Conservation (phyloP, 169 alveolate genomes). For the Babesia ovata region DNA sequence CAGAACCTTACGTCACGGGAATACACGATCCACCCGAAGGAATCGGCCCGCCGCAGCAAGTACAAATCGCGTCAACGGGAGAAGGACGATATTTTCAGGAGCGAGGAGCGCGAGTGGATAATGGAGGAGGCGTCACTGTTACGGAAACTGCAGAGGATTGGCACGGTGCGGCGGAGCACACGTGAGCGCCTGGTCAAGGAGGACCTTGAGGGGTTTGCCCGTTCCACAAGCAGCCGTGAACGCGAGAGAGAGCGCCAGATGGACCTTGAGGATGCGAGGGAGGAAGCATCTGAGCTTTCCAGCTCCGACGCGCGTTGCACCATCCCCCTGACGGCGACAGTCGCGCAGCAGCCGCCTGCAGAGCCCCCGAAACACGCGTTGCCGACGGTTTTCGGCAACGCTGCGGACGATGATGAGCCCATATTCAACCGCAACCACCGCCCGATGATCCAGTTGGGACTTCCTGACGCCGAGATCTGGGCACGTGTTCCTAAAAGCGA, state of each 20-base stretch:
- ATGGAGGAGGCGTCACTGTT: slow-evolving; percentile 72
- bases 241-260: slow-evolving; percentile 43
- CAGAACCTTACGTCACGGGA: slow-evolving; percentile 37
- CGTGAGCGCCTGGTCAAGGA: slow-evolving; percentile 51
- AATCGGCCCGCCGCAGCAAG: slow-evolving; percentile 61
- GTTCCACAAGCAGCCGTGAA: slow-evolving; percentile 28
- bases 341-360: slow-evolving; percentile 16
- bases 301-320: slow-evolving; percentile 36
- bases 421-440: slow-evolving; percentile 44
- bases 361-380: slow-evolving; percentile 27
- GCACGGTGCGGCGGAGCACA: slow-evolving; percentile 41
- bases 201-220: slow-evolving; percentile 51
- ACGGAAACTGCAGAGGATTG: slow-evolving; percentile 41
- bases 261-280: slow-evolving; percentile 51
- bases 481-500: slow-evolving; percentile 45
- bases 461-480: slow-evolving; percentile 51
- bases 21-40: slow-evolving; percentile 71
- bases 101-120: slow-evolving; percentile 72
- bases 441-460: slow-evolving; percentile 30
- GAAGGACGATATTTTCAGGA: slow-evolving; percentile 54
- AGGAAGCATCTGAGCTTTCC: slow-evolving; percentile 31
- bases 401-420: slow-evolving; percentile 62
- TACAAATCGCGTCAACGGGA: slow-evolving; percentile 55
- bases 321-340: slow-evolving; percentile 32
- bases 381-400: slow-evolving; percentile 34